Evolutionary conservation across 345 rosid genomes (phyloP).

Genomic region (Populus pruinosa): DNA sequence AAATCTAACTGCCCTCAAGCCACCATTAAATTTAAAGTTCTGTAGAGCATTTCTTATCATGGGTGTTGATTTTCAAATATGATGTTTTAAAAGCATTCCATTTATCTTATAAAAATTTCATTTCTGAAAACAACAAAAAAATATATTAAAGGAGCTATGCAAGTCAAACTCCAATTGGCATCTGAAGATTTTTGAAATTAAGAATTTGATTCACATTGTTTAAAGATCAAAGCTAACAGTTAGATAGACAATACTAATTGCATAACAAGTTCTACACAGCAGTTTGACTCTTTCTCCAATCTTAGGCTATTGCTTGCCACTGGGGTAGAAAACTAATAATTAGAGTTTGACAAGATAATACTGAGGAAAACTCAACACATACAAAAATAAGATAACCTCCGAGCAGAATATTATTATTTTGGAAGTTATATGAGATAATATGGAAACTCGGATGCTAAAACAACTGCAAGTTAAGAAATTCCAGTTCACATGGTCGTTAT

Average conservation of each 20-base stretch:
- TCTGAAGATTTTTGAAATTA: not conserved
- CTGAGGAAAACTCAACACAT: too few relatives aligned
- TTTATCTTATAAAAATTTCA: not conserved
- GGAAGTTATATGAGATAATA: not conserved
- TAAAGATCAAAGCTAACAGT: not conserved
- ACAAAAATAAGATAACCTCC: not conserved
- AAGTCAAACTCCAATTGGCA: not conserved
- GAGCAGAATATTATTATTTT: not conserved
- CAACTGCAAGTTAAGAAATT: not conserved
- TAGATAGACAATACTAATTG: not conserved
- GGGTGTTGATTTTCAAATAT: too few relatives aligned
- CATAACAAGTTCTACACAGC: not conserved
- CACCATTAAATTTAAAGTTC: not conserved
- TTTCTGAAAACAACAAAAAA: not conserved
- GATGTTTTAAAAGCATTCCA: not conserved
- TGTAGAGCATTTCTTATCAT: not conserved
- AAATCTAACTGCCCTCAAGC: not conserved
- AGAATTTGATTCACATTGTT: not conserved
- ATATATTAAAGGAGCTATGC: not conserved
- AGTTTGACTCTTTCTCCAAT: not conserved
- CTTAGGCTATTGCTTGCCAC: not conserved
- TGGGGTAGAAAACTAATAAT: too few relatives aligned
- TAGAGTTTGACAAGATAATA: too few relatives aligned
- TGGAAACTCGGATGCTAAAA: conserved; percentile 2
- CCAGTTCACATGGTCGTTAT: not conserved